Evolutionary conservation across 2,329 filamentous ascomycete species (phyloP).

Genomic region (Escovopsis sp.): DNA sequence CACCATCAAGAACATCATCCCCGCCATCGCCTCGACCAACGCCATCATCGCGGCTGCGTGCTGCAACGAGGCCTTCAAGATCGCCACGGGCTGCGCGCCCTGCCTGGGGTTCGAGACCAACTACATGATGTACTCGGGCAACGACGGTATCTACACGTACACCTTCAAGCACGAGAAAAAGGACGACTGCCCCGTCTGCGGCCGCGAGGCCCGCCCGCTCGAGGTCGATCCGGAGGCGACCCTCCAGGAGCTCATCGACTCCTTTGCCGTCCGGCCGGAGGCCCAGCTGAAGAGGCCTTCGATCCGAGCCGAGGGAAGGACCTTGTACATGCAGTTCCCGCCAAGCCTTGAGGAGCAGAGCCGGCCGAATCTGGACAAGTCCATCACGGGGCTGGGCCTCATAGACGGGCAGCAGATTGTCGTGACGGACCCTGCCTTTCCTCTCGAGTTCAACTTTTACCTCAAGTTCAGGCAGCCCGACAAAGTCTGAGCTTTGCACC

Average conservation of each 20-base stretch:
- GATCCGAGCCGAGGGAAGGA: slow-evolving; percentile 62
- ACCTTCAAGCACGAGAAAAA: slow-evolving; percentile 94
- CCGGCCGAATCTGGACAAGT: slow-evolving; percentile 64
- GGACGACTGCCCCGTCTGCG: slow-evolving; percentile 87
- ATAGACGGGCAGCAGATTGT: slow-evolving; percentile 73
- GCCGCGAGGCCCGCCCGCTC: slow-evolving; percentile 63
- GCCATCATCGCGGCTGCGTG: slow-evolving; percentile 90
- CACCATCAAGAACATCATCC: slow-evolving; percentile 98
- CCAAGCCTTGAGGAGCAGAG: slow-evolving; percentile 73
- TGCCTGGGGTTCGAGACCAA: slow-evolving; percentile 66
- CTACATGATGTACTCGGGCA: slow-evolving; percentile 99
- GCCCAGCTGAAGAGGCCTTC: slow-evolving; percentile 90
- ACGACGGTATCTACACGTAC: slow-evolving; percentile 91
- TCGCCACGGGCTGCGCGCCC: slow-evolving; percentile 69
- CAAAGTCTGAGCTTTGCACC: no score
- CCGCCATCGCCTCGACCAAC: slow-evolving; percentile 94
- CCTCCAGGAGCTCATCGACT: slow-evolving; percentile 72
- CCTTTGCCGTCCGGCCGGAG: slow-evolving; percentile 67
- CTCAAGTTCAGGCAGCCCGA: slow-evolving; percentile 27
- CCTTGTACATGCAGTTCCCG: slow-evolving; percentile 79
- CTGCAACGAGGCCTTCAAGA: slow-evolving; percentile 94
- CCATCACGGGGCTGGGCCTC: slow-evolving; percentile 56
- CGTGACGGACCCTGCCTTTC: slow-evolving; percentile 85
- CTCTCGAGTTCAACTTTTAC: slow-evolving; percentile 48
- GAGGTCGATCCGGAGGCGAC: slow-evolving; percentile 55